phyloP scores from a whole-genome alignment of 495 filamentous ascomycete species.

The Ramalina peruviana region DNA sequence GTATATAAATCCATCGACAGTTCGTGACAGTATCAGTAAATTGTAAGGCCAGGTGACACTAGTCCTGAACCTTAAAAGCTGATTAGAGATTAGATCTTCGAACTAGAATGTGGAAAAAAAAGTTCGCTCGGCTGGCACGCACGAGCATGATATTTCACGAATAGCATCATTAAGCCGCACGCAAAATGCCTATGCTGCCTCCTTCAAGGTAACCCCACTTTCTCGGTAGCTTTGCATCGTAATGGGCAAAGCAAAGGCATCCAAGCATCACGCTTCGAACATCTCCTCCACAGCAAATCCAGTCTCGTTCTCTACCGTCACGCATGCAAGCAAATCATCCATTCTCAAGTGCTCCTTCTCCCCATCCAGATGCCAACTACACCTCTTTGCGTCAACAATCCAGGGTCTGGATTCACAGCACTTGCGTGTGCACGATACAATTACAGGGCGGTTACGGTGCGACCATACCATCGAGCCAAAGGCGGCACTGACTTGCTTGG shows the following conservation, averaged over 20 bases:
- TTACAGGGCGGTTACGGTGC: conserved; percentile 41
- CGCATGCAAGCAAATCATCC: conserved; percentile 32
- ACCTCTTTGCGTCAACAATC: conserved; percentile 46
- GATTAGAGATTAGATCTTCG: no score
- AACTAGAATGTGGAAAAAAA: no score
- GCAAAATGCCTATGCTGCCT: neutral
- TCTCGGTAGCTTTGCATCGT: conserved; percentile 5
- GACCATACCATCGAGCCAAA: conserved; percentile 39
- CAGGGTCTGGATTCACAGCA: conserved; percentile 45
- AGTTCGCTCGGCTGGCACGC: no score
- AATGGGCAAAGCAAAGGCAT: conserved; percentile 38
- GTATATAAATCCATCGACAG: no score
- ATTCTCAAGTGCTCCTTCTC: conserved; percentile 40
- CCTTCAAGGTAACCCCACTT: neutral
- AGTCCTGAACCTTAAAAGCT: no score
- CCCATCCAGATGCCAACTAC: conserved; percentile 40
- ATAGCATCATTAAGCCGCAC: neutral
- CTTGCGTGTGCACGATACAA: conserved; percentile 45
- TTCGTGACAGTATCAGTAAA: no score
- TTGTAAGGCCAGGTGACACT: no score
- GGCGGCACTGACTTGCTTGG: conserved; percentile 39
- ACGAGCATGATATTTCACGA: neutral
- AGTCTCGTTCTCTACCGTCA: conserved; percentile 23
- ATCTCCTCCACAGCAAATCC: conserved; percentile 34
- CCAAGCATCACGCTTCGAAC: conserved; percentile 31